Percentiles rank a stretch among this genome's conserved stretches.
Conservation (phyloP, 495 filamentous ascomycete species). For the Cryomyces minteri region DNA sequence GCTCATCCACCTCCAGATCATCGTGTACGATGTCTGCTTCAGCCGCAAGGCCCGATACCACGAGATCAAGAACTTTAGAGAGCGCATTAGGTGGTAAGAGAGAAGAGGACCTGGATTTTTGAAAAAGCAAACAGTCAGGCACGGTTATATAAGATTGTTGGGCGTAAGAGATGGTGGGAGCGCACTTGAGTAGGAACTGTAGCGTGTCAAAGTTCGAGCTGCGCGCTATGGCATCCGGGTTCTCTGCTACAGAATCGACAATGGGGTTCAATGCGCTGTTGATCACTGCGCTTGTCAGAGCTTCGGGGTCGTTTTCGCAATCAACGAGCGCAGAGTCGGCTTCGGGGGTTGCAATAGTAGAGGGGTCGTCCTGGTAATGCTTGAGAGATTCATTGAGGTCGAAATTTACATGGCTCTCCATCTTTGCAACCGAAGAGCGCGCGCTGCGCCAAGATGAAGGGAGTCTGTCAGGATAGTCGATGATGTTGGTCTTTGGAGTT, state of each 20-base stretch:
- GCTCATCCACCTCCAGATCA: slow-evolving; percentile 81
- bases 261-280: slow-evolving; percentile 82
- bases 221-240: slow-evolving; percentile 68
- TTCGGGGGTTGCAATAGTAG: slow-evolving; percentile 66
- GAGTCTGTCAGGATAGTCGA: background rate
- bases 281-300: slow-evolving; percentile 53
- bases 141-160: slow-evolving; percentile 22
- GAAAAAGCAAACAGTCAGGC: slow-evolving; percentile 44
- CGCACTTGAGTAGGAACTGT: slow-evolving; percentile 93
- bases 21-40: slow-evolving; percentile 73
- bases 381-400: slow-evolving; percentile 93
- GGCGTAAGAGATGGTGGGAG: slow-evolving; percentile 38
- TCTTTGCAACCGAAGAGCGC: slow-evolving; percentile 18
- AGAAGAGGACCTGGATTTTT: slow-evolving; percentile 57
- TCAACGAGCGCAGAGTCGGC: slow-evolving; percentile 72
- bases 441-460: background rate
- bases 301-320: slow-evolving; percentile 80
- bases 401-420: slow-evolving; percentile 66
- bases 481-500: no score
- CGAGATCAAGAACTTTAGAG: slow-evolving; percentile 83
- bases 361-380: slow-evolving; percentile 83
- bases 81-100: slow-evolving; percentile 61
- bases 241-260: slow-evolving; percentile 81
- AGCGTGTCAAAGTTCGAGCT: slow-evolving; percentile 73
- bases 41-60: slow-evolving; percentile 83